phyloP scores from a whole-genome alignment of 345 rosid species.

The Eutrema japonicum region DNA sequence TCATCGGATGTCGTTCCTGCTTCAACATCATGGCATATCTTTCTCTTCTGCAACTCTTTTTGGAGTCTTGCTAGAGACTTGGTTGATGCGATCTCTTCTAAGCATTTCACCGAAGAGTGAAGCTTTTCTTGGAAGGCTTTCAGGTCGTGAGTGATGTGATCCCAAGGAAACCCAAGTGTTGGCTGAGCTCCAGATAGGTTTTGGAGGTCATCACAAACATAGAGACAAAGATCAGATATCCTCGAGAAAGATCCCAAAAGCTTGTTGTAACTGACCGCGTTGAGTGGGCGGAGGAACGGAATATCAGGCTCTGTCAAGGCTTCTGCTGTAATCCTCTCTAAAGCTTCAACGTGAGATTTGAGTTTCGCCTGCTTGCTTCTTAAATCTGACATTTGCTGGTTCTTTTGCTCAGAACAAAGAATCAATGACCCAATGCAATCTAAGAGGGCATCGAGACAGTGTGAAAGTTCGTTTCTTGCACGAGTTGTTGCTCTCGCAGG shows the following conservation, averaged over 20 bases:
- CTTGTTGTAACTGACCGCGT: conserved; percentile 46
- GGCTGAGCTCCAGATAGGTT: conserved; percentile 45
- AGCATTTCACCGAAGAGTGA: conserved; percentile 48
- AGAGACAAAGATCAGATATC: conserved; percentile 52
- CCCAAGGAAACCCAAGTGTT: conserved; percentile 43
- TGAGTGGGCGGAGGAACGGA: conserved; percentile 57
- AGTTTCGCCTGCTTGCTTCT: conserved; percentile 47
- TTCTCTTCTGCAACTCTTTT: conserved; percentile 46
- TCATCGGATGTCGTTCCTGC: conserved; percentile 50
- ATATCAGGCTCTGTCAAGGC: conserved; percentile 63
- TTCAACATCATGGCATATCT: conserved; percentile 53
- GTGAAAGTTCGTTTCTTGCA: conserved; percentile 54
- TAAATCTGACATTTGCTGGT: conserved; percentile 38
- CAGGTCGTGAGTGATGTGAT: conserved; percentile 47
- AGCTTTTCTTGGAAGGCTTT: conserved; percentile 50
- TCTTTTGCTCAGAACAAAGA: conserved; percentile 41
- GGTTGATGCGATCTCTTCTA: conserved; percentile 43
- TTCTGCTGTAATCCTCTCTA: conserved; percentile 51
- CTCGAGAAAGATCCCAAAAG: conserved; percentile 51
- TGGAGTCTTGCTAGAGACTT: conserved; percentile 46
- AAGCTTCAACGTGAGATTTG: conserved; percentile 39
- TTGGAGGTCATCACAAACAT: conserved; percentile 44
- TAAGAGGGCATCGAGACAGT: conserved; percentile 41
- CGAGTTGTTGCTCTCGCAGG: conserved; percentile 64
- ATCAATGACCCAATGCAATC: conserved; percentile 42